Base-by-base conservation (phyloP, 2,329 filamentous ascomycete genomes). In the Fusarium luffae region DNA sequence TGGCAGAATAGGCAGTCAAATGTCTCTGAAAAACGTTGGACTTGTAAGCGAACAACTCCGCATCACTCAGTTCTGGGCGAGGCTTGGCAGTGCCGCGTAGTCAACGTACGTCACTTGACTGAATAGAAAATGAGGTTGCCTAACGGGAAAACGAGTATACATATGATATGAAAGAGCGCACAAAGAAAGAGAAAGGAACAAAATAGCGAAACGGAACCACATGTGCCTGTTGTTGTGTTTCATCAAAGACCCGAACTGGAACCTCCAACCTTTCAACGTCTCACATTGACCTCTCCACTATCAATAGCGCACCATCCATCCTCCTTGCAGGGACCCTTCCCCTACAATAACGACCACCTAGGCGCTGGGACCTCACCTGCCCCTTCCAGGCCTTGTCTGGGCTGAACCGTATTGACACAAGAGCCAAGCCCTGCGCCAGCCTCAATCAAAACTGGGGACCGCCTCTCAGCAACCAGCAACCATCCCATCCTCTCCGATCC, bases 401-500 rank as follows among this genome's bases (percentile, higher is more conserved):
- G 10, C 34, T 37, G 34, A 49, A 28, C 57, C 54, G 30, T 65
- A 52, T 72, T 63, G 61, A 71, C 57, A 67, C 47, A 47, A 55
- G 28, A 69, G 70, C 71, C 66, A 74, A 67, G 71, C 70, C 63
- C 70, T 71, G 70, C 66, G 52, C 71, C 72, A 74, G 68, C 73
- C 73, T 74, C 71, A 72, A 68, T 75, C 71, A 70, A 69, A 73
- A 74, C 74, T 75, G 71, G 67, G 66, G 71, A 72, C 69, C 52
- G 63, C 44, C 62, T 65, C 42, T 65, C 42, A 60, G 66, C 62
- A 51, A 49, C 55, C 41, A 40, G 66, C 62, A 51, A 49, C 55
- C 41, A 40, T 47, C 56, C 68, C 54, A 57, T 52, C 59, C 55
- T 51, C 23, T 27, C 42, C 48, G 12, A 23, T 51, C 48, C 59